Evolutionary conservation across 1,139 yeast species (phyloP), one percentile per base, ranked within the genome.

Genomic region (Hyphopichia burtonii): DNA sequence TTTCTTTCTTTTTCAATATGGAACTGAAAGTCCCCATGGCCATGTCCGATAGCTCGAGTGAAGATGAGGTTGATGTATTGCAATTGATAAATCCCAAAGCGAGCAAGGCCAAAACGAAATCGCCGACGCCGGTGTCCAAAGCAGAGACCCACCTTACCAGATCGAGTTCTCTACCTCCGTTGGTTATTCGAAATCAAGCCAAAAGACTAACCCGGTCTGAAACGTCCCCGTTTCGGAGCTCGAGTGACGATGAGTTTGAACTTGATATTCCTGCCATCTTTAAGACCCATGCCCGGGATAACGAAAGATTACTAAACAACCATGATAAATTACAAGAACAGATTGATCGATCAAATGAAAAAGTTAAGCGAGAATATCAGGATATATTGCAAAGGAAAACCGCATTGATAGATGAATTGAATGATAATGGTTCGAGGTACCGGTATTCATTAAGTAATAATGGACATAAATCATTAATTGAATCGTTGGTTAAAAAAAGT

Each of bases 251-350:
- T 19, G 59, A 55, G 14, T 55, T 61, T 40, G 49, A 51, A 10
- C 38, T 61, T 17, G 42, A 42, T 12, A 40, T 67, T 18, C 70
- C 70, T 2, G 33, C 56, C 28, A 51, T 66, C 2, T 66, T 66
- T 41, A 52, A 51, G 34, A 51, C 51, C 9, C 63, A 61, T 36
- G 71, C 65, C 15, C 51, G 49, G 22, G 50, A 48, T 34, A 62
- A 66, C 43, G 58, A 54, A 23, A 47, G 51, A 40, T 44, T 65
- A 12, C 48, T 53, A 20, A 44, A 45, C 23, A 48, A 48, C 18
- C 53, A 55, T 38, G 36, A 40, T 4, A 42, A 55, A 37, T 52
- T 38, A 18, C 32, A 38, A 15, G 20, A n/a, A 17, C 33, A 38
- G 12, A 15, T 65, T 8, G 49, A 55, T 10, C 39, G 43, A 9